These are phyloP conservation scores for Closterium sp. DNA, from an alignment of 139 green algal species.

Conservation along the genomic window DNA sequence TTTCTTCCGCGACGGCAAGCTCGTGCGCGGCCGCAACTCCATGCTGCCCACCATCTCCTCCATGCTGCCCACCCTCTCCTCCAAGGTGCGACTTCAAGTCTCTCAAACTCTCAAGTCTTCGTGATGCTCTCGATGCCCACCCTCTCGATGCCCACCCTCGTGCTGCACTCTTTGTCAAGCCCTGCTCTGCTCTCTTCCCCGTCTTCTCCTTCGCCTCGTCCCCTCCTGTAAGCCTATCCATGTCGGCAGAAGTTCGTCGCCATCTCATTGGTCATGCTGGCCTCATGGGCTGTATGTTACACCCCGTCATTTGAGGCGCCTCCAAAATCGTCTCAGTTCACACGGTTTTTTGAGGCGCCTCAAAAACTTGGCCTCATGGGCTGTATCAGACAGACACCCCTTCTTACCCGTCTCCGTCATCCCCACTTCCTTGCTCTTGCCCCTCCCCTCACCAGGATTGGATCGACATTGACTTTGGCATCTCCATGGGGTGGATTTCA, in stretches of 20 bases:
- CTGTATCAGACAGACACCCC: too few species aligned
- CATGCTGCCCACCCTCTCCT: too few species aligned
- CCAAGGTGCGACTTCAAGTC: background rate
- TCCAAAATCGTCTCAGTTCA: too few species aligned
- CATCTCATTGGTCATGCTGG: conserved; percentile 96
- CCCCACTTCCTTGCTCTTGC: background rate
- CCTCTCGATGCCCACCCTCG: too few species aligned
- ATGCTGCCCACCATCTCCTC: conserved; percentile 69
- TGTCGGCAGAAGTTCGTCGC: conserved; percentile 93
- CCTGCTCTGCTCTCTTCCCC: background rate
- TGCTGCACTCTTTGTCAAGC: background rate
- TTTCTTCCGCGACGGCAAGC: conserved; percentile 60
- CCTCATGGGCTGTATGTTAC: too few species aligned
- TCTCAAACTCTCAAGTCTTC: too few species aligned
- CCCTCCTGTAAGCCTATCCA: conserved; percentile 38
- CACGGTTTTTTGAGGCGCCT: too few species aligned
- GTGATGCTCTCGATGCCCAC: too few species aligned
- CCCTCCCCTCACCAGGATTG: conserved; percentile 65
- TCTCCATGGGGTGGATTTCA: conserved; percentile 85
- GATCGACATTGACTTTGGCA: conserved; percentile 83
- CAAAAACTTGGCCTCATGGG: too few species aligned
- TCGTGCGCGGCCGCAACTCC: conserved; percentile 70
- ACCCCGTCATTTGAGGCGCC: too few species aligned
- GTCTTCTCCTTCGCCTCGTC: background rate
- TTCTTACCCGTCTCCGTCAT: background rate